phyloP scores from a whole-genome alignment of 495 filamentous ascomycete species.

The Penicillium paradoxum region DNA sequence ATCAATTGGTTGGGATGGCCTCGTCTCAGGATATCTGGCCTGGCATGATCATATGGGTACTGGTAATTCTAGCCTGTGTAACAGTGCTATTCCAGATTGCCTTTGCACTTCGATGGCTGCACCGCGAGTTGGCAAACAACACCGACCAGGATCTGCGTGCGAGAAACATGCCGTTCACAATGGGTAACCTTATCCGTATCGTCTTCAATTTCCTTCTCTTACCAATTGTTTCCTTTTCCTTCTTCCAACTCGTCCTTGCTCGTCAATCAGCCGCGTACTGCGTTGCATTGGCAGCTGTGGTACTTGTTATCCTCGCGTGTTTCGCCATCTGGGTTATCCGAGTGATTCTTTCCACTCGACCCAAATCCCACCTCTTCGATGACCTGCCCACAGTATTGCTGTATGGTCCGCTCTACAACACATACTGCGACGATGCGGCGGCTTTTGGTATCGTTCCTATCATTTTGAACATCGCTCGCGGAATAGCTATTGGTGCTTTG shows the following conservation, averaged over 20 bases:
- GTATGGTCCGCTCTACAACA: conserved; percentile 97
- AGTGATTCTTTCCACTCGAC: conserved; percentile 73
- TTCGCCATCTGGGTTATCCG: conserved; percentile 76
- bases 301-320: conserved; percentile 63
- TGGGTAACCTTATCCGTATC: conserved; percentile 81
- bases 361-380: conserved; percentile 83
- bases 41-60: conserved; percentile 80
- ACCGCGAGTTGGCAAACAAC: conserved; percentile 62
- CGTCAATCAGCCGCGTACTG: conserved; percentile 58
- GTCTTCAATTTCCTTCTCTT: conserved; percentile 89
- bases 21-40: conserved; percentile 81
- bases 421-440: conserved; percentile 82
- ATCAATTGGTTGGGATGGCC: conserved; percentile 80
- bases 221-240: conserved; percentile 76
- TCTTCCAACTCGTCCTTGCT: conserved; percentile 86
- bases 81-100: conserved; percentile 71
- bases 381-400: conserved; percentile 83
- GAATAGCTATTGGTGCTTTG: conserved; percentile 83
- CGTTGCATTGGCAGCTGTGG: conserved; percentile 66
- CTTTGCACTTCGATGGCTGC: conserved; percentile 70
- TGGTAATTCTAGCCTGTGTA: conserved; percentile 63
- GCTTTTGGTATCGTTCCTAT: conserved; percentile 84
- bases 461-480: conserved; percentile 75
- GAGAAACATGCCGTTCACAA: conserved; percentile 90
- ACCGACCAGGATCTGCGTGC: conserved; percentile 79